Evolutionary conservation across 164 flowering plant species (phyloP).

Genomic region (Hamamelis virginiana): DNA sequence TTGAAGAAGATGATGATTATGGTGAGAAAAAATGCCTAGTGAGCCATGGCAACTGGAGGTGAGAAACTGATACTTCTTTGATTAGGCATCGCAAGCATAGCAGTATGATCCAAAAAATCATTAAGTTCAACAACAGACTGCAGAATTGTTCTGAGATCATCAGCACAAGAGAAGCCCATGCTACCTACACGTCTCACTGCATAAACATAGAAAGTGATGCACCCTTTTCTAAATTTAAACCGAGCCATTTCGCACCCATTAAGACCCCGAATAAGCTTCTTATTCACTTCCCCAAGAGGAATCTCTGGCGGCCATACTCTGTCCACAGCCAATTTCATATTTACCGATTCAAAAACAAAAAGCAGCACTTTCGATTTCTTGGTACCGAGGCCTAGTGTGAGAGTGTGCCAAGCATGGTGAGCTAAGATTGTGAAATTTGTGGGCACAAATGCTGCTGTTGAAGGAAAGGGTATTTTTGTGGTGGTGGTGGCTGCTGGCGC

Average conservation of each 20-base stretch:
- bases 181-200: slow-evolving; percentile 60
- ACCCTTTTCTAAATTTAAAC: slow-evolving; percentile 91
- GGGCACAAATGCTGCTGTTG: slow-evolving; percentile 73
- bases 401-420: slow-evolving; percentile 96
- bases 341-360: slow-evolving; percentile 75
- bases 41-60: slow-evolving; percentile 58
- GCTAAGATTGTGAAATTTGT: slow-evolving; percentile 96
- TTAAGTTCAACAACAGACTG: slow-evolving; percentile 72
- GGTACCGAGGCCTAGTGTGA: slow-evolving; percentile 92
- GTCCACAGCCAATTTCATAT: slow-evolving; percentile 51
- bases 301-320: slow-evolving; percentile 80
- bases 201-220: slow-evolving; percentile 83
- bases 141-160: slow-evolving; percentile 63
- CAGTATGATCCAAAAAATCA: slow-evolving; percentile 95
- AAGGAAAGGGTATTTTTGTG: slow-evolving; percentile 45
- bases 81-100: slow-evolving; percentile 88
- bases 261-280: slow-evolving; percentile 59
- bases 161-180: slow-evolving; percentile 58
- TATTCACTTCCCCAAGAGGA: slow-evolving; percentile 85
- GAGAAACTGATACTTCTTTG: slow-evolving; percentile 56
- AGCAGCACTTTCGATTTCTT: slow-evolving; percentile 84
- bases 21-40: slow-evolving; percentile 16
- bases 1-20: background rate
- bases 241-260: slow-evolving; percentile 78
- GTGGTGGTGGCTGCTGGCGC: too few species aligned